Base-by-base conservation (phyloP, 1,284 basidiomycete genomes). In the Rhizopogon parksii region DNA sequence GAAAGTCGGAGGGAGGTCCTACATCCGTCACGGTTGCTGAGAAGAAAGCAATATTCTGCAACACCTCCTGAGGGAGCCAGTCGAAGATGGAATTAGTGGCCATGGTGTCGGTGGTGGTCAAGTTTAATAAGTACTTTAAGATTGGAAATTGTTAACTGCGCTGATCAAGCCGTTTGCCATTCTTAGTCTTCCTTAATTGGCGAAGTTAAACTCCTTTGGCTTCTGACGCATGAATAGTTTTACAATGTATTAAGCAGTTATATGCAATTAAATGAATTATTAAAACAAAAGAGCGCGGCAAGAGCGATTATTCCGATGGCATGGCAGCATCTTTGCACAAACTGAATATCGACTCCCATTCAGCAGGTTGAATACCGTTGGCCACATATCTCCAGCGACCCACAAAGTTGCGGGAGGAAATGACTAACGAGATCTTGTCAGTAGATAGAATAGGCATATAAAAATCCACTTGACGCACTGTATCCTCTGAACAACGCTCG, bases 21-120 rank as follows among this genome's bases (percentile, higher is more conserved):
- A 81, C 73, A 36, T 78, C 71, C 36, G 66, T 61, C 12, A 75
- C 63, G 19, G 79, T 74, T 36, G 72, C 71, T 53, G 75, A 62
- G 56, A 77, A 76, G 59, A 77, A 77, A 4, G 82, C 85, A 57
- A 92, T 82, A 50, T 78, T 73, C 55, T 85, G 79, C 38, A 91
- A 74, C 53, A 91, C 73, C 65, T 90, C 85, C 56, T 76, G 74
- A 30, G 89, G 89, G 43, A 91, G 61, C 12, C 62, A 60, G 43
- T 69, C 62, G 52, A 64, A n/a, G n/a, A n/a, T n/a, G n/a, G n/a
- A n/a, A n/a, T n/a, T n/a, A n/a, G n/a, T n/a, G 17, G 42, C 19
- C 42, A 43, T 43, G 30, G 21, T 21, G 30, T 43, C 7, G 17
- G 12, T 34, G 2, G 17, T 32, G 11, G 11, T 12, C 30, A 32